Conservation (phyloP, 495 filamentous ascomycete species). For the Xylaria venustula region DNA sequence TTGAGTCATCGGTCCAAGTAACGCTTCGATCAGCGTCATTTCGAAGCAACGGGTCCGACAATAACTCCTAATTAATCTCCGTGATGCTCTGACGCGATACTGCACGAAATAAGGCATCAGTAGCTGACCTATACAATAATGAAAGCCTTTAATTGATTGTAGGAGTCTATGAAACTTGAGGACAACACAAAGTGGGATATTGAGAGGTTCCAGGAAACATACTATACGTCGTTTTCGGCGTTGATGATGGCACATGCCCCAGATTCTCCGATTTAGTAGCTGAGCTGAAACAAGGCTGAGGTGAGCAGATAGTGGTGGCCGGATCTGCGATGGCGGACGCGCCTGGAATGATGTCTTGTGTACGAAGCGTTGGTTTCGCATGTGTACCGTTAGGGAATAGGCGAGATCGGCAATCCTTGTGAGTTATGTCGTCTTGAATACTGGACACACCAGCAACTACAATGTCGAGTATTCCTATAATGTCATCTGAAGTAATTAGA, state of each 20-base stretch:
- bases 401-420: conserved; percentile 17
- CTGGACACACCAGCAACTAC: conserved; percentile 17
- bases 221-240: conserved; percentile 22
- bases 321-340: conserved; percentile 22
- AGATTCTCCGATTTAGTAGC: background rate
- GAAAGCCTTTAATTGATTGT: background rate
- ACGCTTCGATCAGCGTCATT: background rate
- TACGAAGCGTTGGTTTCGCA: conserved; percentile 15
- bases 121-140: background rate
- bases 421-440: conserved; percentile 5
- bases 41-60: background rate
- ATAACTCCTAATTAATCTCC: conserved; percentile 26
- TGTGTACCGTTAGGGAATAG: conserved; percentile 16
- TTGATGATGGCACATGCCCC: conserved; percentile 1
- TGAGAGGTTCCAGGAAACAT: background rate
- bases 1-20: background rate
- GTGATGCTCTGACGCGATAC: conserved; percentile 31
- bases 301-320: conserved; percentile 27
- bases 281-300: conserved; percentile 22
- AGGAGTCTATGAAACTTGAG: no score
- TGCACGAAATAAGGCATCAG: background rate
- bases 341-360: conserved; percentile 21
- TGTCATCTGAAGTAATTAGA: conserved; percentile 21
- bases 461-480: conserved; percentile 26
- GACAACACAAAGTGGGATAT: no score